A percentile compares a stretch with the other conserved stretches of the same genome.
These are phyloP conservation scores for Prunella vulgaris DNA, from an alignment of 257 asterid species.

Conservation along the genomic window DNA sequence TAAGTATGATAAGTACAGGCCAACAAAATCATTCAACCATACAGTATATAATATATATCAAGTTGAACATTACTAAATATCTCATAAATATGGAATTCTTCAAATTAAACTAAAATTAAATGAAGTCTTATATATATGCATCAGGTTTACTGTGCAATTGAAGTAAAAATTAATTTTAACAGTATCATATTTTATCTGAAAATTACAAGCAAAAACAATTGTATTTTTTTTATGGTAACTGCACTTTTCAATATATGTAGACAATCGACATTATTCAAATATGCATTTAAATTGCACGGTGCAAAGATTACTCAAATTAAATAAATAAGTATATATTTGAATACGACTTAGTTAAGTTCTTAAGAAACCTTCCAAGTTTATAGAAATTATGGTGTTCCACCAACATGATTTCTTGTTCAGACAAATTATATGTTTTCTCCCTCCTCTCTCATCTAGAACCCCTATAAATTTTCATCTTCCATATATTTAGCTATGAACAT, in stretches of 20 bases:
- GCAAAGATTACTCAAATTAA: no score
- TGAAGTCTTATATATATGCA: no score
- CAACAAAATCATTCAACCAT: background rate
- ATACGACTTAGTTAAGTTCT: background rate
- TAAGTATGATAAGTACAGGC: background rate
- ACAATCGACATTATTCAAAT: no score
- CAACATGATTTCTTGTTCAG: background rate
- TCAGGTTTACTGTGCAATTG: no score
- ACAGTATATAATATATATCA: background rate
- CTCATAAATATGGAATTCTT: background rate
- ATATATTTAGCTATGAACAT: background rate
- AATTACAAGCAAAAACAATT: no score
- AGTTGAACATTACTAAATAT: background rate
- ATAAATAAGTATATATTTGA: no score
- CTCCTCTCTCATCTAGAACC: background rate
- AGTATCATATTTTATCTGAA: no score
- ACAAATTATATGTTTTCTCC: background rate
- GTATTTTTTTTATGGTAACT: no score
- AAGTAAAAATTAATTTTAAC: no score
- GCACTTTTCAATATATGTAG: no score
- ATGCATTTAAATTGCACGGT: no score
- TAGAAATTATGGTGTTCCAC: background rate
- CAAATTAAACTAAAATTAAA: background rate
- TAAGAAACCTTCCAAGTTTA: conserved; percentile 2
- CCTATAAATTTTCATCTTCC: background rate